Conservation (phyloP, 371 early-diverging fungal species). For the Catenaria anguillulae region DNA sequence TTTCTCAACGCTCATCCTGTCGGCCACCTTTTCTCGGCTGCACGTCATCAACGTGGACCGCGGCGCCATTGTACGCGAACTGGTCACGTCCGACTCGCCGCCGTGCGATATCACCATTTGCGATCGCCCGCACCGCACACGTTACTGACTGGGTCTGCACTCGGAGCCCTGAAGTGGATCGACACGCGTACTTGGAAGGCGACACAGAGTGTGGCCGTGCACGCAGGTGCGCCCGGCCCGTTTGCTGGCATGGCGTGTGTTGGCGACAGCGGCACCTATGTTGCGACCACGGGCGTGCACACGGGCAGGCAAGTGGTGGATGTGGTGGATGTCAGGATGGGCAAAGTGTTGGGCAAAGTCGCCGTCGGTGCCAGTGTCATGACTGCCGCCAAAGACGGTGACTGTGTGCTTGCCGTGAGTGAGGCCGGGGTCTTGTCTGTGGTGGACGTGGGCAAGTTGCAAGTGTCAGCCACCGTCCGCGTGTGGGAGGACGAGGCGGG, state of each 20-base stretch:
- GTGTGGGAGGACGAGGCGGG: conserved; percentile 23
- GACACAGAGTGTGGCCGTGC: neutral
- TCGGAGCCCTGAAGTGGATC: neutral
- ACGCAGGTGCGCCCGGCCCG: neutral
- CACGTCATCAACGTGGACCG: neutral
- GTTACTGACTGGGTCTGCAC: neutral
- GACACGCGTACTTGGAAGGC: neutral
- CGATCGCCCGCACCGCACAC: neutral
- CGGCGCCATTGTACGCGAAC: neutral
- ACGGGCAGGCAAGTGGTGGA: neutral
- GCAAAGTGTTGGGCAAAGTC: neutral
- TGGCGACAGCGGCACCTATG: neutral
- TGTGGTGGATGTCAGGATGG: neutral
- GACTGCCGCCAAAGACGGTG: neutral
- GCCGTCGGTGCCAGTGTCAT: neutral
- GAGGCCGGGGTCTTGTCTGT: conserved; percentile 9
- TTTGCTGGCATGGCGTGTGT: neutral
- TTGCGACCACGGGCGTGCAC: neutral
- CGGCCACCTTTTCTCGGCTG: neutral
- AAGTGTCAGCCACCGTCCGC: conserved; percentile 24
- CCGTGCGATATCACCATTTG: neutral
- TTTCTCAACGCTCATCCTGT: neutral
- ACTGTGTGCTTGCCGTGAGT: neutral
- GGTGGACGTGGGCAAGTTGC: neutral
- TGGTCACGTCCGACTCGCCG: neutral